Evolutionary conservation across 345 rosid genomes (phyloP).

Genomic region (Citrus mangshanensis): DNA sequence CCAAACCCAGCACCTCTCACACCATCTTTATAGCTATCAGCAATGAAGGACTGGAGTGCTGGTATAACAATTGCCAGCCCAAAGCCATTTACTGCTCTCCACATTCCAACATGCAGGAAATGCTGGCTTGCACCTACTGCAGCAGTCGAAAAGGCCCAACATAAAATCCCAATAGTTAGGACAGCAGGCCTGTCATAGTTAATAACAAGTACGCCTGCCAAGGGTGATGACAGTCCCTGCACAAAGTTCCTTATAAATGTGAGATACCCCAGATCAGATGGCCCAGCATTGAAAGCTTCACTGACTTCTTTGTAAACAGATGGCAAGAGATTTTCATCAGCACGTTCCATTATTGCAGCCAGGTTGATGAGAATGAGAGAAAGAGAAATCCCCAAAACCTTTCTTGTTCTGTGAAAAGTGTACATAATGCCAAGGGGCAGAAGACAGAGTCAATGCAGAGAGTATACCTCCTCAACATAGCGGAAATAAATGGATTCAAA

Average conservation of each 20-base stretch:
- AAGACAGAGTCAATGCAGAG: slow-evolving; percentile 13
- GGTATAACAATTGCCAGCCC: slow-evolving; percentile 97
- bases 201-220: slow-evolving; percentile 83
- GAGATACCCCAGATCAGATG: slow-evolving; percentile 91
- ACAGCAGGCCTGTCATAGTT: slow-evolving; percentile 86
- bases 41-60: slow-evolving; percentile 91
- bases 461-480: not conserved
- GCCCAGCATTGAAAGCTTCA: slow-evolving; percentile 90
- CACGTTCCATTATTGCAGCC: slow-evolving; percentile 94
- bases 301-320: slow-evolving; percentile 98
- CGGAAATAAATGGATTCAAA: not conserved
- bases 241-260: slow-evolving; percentile 95
- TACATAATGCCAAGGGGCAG: slow-evolving; percentile 15
- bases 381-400: slow-evolving; percentile 74
- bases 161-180: slow-evolving; percentile 82
- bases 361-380: slow-evolving; percentile 83
- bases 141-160: slow-evolving; percentile 97
- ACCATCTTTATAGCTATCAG: slow-evolving; percentile 84
- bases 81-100: slow-evolving; percentile 97
- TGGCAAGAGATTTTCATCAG: slow-evolving; percentile 94
- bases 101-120: slow-evolving; percentile 72
- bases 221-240: slow-evolving; percentile 81
- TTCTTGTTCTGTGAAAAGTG: slow-evolving; percentile 59
- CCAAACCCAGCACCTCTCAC: slow-evolving; percentile 94
- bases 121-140: slow-evolving; percentile 81